Evolutionary conservation across 2,329 filamentous ascomycete genomes (phyloP).

Genomic region (Aspergillus neotritici): DNA sequence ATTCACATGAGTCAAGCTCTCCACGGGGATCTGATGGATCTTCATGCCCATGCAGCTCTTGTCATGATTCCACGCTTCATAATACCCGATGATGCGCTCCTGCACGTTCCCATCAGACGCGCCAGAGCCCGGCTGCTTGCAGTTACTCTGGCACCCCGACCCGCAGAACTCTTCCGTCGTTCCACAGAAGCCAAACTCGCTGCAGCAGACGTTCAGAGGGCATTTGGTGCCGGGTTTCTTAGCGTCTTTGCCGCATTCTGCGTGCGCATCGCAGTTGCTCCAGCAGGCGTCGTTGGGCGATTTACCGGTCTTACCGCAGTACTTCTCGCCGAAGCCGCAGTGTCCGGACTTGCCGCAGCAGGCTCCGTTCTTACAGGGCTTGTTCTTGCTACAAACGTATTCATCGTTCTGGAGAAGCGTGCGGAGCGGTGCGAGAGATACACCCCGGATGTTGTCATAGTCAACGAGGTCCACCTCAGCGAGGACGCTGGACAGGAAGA

Average conservation of each 20-base stretch:
- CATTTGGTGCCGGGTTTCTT: constrained; percentile 9
- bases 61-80: constrained; percentile 6
- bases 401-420: too few species aligned
- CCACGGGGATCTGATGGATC: constrained; percentile 8
- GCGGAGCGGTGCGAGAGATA: too few species aligned
- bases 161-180: constrained; percentile 8
- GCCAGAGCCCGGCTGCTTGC: constrained; percentile 1
- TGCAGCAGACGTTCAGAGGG: constrained; percentile 25
- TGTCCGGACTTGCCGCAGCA: constrained; percentile 1
- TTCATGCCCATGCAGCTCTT: constrained; percentile 6
- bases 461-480: too few species aligned
- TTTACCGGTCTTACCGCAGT: not conserved
- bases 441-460: too few species aligned
- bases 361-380: constrained; percentile 2
- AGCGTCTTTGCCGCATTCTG: constrained; percentile 9
- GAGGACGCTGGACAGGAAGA: too few species aligned
- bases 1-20: constrained; percentile 9
- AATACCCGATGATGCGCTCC: constrained; percentile 14
- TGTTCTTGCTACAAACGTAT: not conserved
- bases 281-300: not conserved
- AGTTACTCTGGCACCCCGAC: constrained; percentile 2
- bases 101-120: constrained; percentile 4
- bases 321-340: constrained; percentile 1
- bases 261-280: constrained; percentile 6
- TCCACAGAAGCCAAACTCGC: constrained; percentile 8